phyloP scores from a whole-genome alignment of 1,139 yeast genomes.

The Ogataea hybrid region DNA sequence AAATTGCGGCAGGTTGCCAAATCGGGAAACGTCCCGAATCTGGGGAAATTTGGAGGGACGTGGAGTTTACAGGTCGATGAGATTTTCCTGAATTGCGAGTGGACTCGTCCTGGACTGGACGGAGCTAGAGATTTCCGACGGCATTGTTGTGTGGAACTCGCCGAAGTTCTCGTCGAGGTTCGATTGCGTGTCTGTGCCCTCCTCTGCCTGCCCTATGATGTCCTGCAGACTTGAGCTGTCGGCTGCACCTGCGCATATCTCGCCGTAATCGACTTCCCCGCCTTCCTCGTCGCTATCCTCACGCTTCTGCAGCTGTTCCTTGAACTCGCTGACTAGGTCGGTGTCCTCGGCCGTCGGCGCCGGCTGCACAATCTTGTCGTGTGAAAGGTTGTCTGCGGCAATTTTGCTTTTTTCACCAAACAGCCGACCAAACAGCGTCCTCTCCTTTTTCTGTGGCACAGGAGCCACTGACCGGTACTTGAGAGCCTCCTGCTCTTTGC shows the following conservation, averaged over 20 bases:
- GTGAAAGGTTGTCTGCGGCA: conserved; percentile 21
- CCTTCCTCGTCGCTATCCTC: conserved; percentile 18
- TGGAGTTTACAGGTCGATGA: conserved; percentile 5
- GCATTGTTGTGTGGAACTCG: not conserved
- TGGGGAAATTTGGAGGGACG: conserved; percentile 4
- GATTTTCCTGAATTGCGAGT: not conserved
- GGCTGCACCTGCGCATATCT: conserved; percentile 10
- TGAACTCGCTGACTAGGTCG: conserved; percentile 7
- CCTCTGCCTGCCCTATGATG: not conserved
- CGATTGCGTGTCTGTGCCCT: not conserved
- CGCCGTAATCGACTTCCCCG: conserved; percentile 13
- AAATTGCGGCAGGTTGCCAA: conserved; percentile 6
- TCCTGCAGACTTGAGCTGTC: conserved; percentile 1
- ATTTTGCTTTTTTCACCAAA: conserved; percentile 24
- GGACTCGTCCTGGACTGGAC: not conserved
- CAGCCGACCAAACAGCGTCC: conserved; percentile 16
- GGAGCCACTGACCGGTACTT: conserved; percentile 16
- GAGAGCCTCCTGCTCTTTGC: conserved; percentile 18
- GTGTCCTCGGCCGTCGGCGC: not conserved
- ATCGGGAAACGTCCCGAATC: conserved; percentile 7
- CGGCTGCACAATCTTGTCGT: conserved; percentile 9
- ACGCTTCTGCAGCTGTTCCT: conserved; percentile 8
- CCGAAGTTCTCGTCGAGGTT: not conserved
- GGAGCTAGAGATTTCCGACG: not conserved
- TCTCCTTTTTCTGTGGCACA: conserved; percentile 13